These are phyloP conservation scores for Ophiostoma sp. DNA, from an alignment of 2,329 filamentous ascomycete species.

Conservation along the genomic window DNA sequence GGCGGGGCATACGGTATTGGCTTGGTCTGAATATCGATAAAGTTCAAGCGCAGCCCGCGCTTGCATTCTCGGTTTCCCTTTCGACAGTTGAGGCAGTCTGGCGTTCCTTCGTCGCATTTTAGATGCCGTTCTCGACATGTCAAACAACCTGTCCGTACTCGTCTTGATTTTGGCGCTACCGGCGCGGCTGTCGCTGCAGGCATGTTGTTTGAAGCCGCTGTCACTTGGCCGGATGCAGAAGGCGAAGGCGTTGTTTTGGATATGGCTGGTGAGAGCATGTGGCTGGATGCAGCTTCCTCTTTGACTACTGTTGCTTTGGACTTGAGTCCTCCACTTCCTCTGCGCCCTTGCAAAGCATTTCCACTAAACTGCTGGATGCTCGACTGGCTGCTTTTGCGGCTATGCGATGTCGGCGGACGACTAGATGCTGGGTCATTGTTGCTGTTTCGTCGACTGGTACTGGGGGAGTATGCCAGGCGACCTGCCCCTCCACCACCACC, in stretches of 20 bases:
- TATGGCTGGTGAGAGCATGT: not conserved
- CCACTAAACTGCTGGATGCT: not conserved
- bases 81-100: constrained; percentile 72
- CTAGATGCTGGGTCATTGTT: constrained; percentile 17
- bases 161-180: constrained; percentile 23
- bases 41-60: constrained; percentile 83
- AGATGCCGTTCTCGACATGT: constrained; percentile 88
- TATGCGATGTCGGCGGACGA: constrained; percentile 28
- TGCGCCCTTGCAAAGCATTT: constrained; percentile 11
- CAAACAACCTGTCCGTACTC: constrained; percentile 74
- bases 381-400: constrained; percentile 26
- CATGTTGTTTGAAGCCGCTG: not conserved
- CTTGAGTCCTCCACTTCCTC: constrained; percentile 29
- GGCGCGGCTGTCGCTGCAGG: not conserved
- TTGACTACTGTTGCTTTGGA: not conserved
- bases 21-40: constrained; percentile 79
- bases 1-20: constrained; percentile 63
- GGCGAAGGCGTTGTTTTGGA: not conserved
- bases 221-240: not conserved
- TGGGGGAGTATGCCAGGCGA: not conserved
- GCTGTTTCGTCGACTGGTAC: constrained; percentile 13
- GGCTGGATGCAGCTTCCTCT: not conserved
- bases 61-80: constrained; percentile 87
- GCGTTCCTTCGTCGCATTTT: constrained; percentile 79
- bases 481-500: not conserved